Evolutionary conservation across 345 rosid genomes (phyloP).

Genomic region (Cardamine occulta): DNA sequence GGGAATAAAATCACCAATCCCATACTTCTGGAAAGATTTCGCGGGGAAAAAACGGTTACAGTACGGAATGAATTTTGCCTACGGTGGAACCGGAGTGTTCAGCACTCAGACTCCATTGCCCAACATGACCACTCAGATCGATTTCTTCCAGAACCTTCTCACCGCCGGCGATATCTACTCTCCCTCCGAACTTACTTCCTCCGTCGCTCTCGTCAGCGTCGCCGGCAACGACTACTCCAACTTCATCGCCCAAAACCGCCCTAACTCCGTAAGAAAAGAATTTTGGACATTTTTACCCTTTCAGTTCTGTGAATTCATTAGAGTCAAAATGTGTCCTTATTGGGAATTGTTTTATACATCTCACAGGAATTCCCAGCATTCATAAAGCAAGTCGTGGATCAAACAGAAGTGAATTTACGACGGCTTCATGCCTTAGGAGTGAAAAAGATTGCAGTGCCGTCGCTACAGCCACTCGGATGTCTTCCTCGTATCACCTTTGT

Average conservation of each 20-base stretch:
- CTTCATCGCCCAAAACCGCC: constrained; percentile 51
- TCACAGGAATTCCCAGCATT: constrained; percentile 57
- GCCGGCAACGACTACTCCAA: constrained; percentile 79
- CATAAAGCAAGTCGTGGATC: constrained; percentile 62
- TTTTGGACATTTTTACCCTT: not conserved
- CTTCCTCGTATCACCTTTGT: constrained; percentile 53
- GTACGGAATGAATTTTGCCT: constrained; percentile 83
- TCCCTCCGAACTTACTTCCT: constrained; percentile 41
- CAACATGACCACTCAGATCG: constrained; percentile 78
- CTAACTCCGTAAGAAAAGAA: constrained; percentile 47
- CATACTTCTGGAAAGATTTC: constrained; percentile 57
- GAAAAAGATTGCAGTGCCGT: constrained; percentile 53
- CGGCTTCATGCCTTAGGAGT: constrained; percentile 61
- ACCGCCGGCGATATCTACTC: constrained; percentile 47
- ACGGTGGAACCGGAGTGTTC: constrained; percentile 88
- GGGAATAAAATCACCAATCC: constrained; percentile 68
- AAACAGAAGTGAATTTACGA: constrained; percentile 53
- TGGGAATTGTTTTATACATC: not conserved
- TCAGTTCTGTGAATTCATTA: not conserved
- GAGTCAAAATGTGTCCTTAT: no score
- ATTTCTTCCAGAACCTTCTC: constrained; percentile 52
- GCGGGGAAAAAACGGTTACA: constrained; percentile 44
- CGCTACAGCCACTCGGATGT: constrained; percentile 75
- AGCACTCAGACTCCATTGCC: constrained; percentile 53
- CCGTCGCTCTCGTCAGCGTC: constrained; percentile 64